A percentile compares a stretch with the other conserved stretches of the same genome.
Evolutionary conservation across 805 yeast species (phyloP).

Genomic region (Wickerhamiella sorbophila): DNA sequence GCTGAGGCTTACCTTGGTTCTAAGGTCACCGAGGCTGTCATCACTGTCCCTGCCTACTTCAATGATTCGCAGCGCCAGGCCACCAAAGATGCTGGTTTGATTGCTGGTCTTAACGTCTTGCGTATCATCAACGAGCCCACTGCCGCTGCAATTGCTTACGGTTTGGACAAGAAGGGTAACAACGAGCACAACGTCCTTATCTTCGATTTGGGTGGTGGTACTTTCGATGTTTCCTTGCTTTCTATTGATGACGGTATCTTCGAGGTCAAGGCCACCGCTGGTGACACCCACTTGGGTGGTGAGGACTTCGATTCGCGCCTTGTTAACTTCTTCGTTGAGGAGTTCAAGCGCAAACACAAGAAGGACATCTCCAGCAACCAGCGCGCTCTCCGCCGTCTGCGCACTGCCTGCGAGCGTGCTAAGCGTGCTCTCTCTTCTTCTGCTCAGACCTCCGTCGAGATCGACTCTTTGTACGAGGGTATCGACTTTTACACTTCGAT

Average conservation of each 20-base stretch:
- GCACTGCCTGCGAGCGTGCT: slow-evolving; percentile 99
- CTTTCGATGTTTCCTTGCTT: slow-evolving; percentile 90
- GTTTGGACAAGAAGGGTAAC: slow-evolving; percentile 53
- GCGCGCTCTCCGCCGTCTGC: slow-evolving; percentile 95
- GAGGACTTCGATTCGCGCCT: slow-evolving; percentile 97
- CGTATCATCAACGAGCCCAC: slow-evolving; percentile 96
- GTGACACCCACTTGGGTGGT: slow-evolving; percentile 93
- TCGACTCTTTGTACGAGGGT: slow-evolving; percentile 91
- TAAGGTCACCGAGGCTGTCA: slow-evolving; percentile 78
- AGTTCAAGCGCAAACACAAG: slow-evolving; percentile 96
- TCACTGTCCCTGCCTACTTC: slow-evolving; percentile 94
- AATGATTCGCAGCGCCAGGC: slow-evolving; percentile 98
- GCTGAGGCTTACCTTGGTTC: slow-evolving; percentile 85
- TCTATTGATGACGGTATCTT: slow-evolving; percentile 92
- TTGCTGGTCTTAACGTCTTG: slow-evolving; percentile 88
- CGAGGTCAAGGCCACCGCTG: slow-evolving; percentile 91
- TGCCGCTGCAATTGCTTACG: slow-evolving; percentile 98
- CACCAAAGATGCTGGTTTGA: slow-evolving; percentile 92
- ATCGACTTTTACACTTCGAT: slow-evolving; percentile 89
- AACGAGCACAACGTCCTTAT: slow-evolving; percentile 80
- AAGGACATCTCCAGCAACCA: slow-evolving; percentile 85
- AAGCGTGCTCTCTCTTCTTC: slow-evolving; percentile 96
- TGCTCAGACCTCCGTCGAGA: slow-evolving; percentile 88
- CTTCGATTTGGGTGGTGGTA: slow-evolving; percentile 98
- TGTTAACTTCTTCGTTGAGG: slow-evolving; percentile 83